A percentile compares a stretch with the other conserved stretches of the same genome.
Conservation (phyloP, 2,329 filamentous ascomycete species). For the Colletotrichum kahawae region DNA sequence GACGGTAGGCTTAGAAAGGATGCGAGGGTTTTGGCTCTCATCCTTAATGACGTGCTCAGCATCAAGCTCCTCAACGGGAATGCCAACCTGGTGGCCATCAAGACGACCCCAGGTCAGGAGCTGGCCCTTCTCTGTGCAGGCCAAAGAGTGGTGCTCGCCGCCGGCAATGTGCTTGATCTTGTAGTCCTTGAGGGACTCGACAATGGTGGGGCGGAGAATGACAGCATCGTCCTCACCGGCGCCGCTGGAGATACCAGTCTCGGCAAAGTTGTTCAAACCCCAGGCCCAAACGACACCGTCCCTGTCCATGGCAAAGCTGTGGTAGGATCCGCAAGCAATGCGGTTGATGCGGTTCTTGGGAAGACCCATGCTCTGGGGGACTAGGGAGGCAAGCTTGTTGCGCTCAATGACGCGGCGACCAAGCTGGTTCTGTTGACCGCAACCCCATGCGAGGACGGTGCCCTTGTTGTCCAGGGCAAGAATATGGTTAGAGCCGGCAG, state of each 20-base stretch:
- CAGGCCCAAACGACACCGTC: constrained; percentile 77
- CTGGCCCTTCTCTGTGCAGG: constrained; percentile 60
- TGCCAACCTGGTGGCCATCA: constrained; percentile 60
- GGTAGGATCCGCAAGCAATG: constrained; percentile 74
- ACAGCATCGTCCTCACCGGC: constrained; percentile 73
- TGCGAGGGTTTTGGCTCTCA: constrained; percentile 69
- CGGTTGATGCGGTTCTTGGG: constrained; percentile 70
- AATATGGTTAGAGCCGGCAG: constrained; percentile 73
- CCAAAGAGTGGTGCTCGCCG: constrained; percentile 74
- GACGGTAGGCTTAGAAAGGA: constrained; percentile 69
- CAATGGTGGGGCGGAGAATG: constrained; percentile 72
- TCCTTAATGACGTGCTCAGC: constrained; percentile 68
- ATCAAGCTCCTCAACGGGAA: constrained; percentile 60
- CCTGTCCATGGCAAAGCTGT: constrained; percentile 80
- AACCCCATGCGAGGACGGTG: constrained; percentile 73
- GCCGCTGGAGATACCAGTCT: constrained; percentile 68
- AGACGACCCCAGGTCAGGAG: constrained; percentile 66
- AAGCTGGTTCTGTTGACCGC: constrained; percentile 70
- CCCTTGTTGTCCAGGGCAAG: constrained; percentile 70
- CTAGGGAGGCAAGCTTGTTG: constrained; percentile 66
- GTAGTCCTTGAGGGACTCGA: constrained; percentile 67
- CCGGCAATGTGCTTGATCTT: constrained; percentile 73
- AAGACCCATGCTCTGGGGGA: constrained; percentile 66
- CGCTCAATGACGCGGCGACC: constrained; percentile 63
- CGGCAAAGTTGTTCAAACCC: constrained; percentile 87